Evolutionary conservation across 495 filamentous ascomycete species (phyloP), one percentile per base, ranked within the genome.

Genomic region (Podospora conica): DNA sequence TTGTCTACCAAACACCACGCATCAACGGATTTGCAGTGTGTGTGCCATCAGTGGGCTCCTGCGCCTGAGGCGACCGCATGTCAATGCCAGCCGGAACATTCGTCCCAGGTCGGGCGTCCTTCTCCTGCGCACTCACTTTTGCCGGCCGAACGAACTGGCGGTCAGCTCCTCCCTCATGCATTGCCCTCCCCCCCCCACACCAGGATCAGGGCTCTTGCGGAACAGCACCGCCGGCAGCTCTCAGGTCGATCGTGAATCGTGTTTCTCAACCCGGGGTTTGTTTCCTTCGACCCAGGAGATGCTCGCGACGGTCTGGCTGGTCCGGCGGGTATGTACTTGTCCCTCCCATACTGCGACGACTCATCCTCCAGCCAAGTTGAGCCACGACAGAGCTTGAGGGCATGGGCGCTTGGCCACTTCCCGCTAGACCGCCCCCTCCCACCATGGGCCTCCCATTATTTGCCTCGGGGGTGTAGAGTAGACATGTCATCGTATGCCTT

Each of bases 221-320:
- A 65, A 69, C 55, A 64, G 62, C 28, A 68, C 62, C 64, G 57
- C 58, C 62, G 67, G 65, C 66, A 70, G 7, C 40, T 48, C 40
- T n/a, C 3, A 27, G 71, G 72, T 60, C 66, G 71, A 75, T 73
- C 71, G 69, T 70, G 72, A 71, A 71, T 76, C 69, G 73, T 55
- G 66, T 64, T 67, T 64, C 68, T 65, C 66, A 62, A 55, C 28
- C 53, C 33, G 60, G 63, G 59, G 24, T 65, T 22, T 62, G 53
- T 61, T 70, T 60, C 56, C 53, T 57, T 62, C 27, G 29, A 18
- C 33, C 63, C 21, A 57, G 29, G 60, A 62, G 64, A 31, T 64
- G 33, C 59, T 54, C 55, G 64, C 60, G 66, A 66, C 53, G 61
- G 58, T 59, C 55, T 60, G 65, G 65, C 55, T n/a, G 27, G 55